Evolutionary conservation across 768 basidiomycete species (phyloP), one percentile per base, ranked within the genome.

Genomic region (Hortiboletus campestris): DNA sequence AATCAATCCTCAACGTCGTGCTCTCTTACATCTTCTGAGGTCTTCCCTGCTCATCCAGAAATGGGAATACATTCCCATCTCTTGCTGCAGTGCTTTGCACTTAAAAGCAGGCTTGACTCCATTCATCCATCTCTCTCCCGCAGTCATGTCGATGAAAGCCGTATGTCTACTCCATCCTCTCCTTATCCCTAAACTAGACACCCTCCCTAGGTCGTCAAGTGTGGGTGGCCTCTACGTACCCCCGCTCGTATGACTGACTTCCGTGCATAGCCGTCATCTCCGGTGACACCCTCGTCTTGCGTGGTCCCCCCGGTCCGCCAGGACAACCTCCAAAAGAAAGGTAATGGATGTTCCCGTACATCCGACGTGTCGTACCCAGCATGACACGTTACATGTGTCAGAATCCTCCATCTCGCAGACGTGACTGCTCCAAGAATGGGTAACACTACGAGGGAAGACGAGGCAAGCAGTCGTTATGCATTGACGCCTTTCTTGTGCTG

Each of bases 241-340:
- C 13, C 4, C 50, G 38, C n/a, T 43, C 44, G 13, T 38, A 58
- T 53, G 48, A 52, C 65, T 69, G 57, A 65, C 59, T 6, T 57
- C 53, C 58, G 34, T 68, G 43, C 13, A 51, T 69, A 94, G 94
- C 91, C 67, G 92, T 91, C 63, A 82, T 91, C 58, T 96, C 94
- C 42, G 94, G 92, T 36, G 94, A 96, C 72, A 89, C 93, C 40
- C 83, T 95, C 54, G 80, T 96, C 54, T 76, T 97, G 51, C 86
- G 94, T 72, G 87, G 82, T 61, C 81, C 83, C 58, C 84, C 82
- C 39, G 87, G 85, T 35, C 81, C 86, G 2, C 89, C 91, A 67
- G 93, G 94, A 9, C 91, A 94, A 71, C 84, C 86, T 52, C 86
- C 92, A 2, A 96, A 95, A 76, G 94, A 97, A 74, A 82, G 91